Percentiles rank a stretch among this genome's conserved stretches.
phyloP scores from a whole-genome alignment of 768 basidiomycete genomes.

The Gloeopeniophorella convolvens region DNA sequence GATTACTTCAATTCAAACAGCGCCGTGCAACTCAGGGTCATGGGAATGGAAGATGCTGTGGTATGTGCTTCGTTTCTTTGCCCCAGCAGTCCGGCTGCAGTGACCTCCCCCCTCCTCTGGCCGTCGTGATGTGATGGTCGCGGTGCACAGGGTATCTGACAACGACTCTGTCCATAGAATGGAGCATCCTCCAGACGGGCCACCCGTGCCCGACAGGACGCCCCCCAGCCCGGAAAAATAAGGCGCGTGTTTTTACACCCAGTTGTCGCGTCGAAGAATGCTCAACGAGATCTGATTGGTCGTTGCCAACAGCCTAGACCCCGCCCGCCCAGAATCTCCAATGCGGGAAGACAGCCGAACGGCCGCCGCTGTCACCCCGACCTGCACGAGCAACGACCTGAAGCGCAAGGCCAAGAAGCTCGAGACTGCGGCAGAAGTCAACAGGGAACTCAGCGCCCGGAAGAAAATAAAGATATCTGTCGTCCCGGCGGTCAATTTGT shows the following conservation, averaged over 20 bases:
- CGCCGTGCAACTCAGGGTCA: conserved; percentile 50
- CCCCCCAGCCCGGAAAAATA: neutral
- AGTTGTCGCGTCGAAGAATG: neutral
- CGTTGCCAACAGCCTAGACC: neutral
- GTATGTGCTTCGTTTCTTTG: conserved; percentile 31
- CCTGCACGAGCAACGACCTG: conserved; percentile 22
- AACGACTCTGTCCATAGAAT: conserved; percentile 3
- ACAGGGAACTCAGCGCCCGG: conserved; percentile 27
- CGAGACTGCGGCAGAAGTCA: conserved; percentile 16
- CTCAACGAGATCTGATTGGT: neutral
- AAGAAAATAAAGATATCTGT: conserved; percentile 75
- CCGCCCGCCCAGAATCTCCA: conserved; percentile 26
- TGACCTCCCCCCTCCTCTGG: neutral
- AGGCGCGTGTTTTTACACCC: neutral
- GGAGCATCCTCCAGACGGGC: conserved; percentile 10
- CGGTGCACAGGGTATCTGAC: neutral
- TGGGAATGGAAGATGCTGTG: conserved; percentile 49
- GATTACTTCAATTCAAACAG: conserved; percentile 66
- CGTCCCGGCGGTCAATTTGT: conserved; percentile 62
- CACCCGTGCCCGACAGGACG: neutral
- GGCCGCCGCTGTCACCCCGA: conserved; percentile 2
- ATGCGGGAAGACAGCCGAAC: conserved; percentile 38
- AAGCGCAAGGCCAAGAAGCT: conserved; percentile 31
- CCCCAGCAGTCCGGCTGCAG: neutral
- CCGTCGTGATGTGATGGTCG: neutral